Conservation (phyloP, 208 protist genomes). For the Trypanosoma mega region DNA sequence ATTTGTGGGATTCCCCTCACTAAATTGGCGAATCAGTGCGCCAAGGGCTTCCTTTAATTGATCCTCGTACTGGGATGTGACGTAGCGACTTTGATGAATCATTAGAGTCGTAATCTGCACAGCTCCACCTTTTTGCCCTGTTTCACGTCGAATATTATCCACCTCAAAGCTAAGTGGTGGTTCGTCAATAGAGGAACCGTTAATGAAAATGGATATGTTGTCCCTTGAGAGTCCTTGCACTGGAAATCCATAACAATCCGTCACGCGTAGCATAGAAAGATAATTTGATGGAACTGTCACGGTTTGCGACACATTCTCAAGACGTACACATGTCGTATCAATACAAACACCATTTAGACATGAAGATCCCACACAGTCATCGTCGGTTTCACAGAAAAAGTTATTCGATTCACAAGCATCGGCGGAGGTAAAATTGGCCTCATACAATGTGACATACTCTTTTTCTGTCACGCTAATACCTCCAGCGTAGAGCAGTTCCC, state of each 20-base stretch:
- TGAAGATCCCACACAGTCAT: constrained; percentile 8
- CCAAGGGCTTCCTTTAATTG: not conserved
- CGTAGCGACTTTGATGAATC: constrained; percentile 9
- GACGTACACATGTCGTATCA: constrained; percentile 2
- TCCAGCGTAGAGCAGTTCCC: constrained; percentile 4
- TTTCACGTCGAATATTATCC: constrained; percentile 4
- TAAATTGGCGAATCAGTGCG: not conserved
- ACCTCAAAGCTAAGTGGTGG: constrained; percentile 10
- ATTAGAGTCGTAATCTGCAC: constrained; percentile 11
- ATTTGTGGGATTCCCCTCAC: not conserved
- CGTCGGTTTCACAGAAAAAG: constrained; percentile 5
- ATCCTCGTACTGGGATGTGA: constrained; percentile 1
- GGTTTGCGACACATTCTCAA: not conserved
- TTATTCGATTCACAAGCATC: constrained; percentile 6
- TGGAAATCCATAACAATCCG: constrained; percentile 13
- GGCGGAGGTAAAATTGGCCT: constrained; percentile 4
- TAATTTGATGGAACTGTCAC: constrained; percentile 10
- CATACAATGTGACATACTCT: not conserved
- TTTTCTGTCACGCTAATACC: not conserved
- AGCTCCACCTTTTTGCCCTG: not conserved
- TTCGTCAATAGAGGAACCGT: constrained; percentile 13
- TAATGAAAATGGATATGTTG: constrained; percentile 8
- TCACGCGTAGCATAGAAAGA: constrained; percentile 6
- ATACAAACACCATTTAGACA: constrained; percentile 10
- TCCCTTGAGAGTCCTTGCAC: not conserved